Conservation (phyloP, 2,329 filamentous ascomycete species). For the Fusarium subglutinans region DNA sequence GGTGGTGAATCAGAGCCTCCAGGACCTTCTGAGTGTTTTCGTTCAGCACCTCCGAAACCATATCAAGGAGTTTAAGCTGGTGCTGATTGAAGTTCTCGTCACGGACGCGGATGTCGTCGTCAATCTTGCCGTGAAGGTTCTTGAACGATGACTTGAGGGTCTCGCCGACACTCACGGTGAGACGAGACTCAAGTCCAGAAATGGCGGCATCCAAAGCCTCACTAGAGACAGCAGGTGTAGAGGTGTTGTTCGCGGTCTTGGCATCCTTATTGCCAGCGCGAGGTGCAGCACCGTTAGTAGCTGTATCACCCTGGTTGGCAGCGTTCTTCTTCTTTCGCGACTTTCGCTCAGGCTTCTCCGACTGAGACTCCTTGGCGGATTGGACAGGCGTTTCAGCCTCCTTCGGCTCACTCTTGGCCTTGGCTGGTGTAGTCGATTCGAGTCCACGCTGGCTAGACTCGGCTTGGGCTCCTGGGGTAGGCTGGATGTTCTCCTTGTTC, state of each 20-base stretch:
- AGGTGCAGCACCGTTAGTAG: constrained; percentile 53
- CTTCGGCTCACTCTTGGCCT: constrained; percentile 56
- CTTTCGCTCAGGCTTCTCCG: constrained; percentile 71
- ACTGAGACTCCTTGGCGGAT: constrained; percentile 50
- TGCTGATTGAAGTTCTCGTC: constrained; percentile 63
- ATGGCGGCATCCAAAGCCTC: constrained; percentile 65
- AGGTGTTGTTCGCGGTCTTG: constrained; percentile 44
- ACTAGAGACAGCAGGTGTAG: constrained; percentile 47
- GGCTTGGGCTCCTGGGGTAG: constrained; percentile 35
- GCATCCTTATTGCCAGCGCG: constrained; percentile 49
- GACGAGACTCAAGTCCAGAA: constrained; percentile 61
- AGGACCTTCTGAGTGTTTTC: constrained; percentile 77
- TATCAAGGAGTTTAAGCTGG: constrained; percentile 64
- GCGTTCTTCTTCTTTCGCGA: constrained; percentile 72
- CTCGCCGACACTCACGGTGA: constrained; percentile 59
- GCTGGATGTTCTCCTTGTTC: constrained; percentile 50
- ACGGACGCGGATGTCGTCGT: constrained; percentile 68
- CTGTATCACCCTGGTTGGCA: constrained; percentile 55
- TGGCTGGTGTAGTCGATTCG: constrained; percentile 49
- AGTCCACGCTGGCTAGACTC: constrained; percentile 45
- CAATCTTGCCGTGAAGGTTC: constrained; percentile 69
- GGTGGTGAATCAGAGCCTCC: constrained; percentile 76
- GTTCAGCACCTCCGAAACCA: constrained; percentile 69
- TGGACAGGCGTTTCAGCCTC: constrained; percentile 57
- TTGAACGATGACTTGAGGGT: constrained; percentile 66